A percentile compares a stretch with the other conserved stretches of the same genome.
These are phyloP conservation scores for Talaromyces atroroseus DNA, from an alignment of 2,329 filamentous ascomycete species.

Conservation along the genomic window DNA sequence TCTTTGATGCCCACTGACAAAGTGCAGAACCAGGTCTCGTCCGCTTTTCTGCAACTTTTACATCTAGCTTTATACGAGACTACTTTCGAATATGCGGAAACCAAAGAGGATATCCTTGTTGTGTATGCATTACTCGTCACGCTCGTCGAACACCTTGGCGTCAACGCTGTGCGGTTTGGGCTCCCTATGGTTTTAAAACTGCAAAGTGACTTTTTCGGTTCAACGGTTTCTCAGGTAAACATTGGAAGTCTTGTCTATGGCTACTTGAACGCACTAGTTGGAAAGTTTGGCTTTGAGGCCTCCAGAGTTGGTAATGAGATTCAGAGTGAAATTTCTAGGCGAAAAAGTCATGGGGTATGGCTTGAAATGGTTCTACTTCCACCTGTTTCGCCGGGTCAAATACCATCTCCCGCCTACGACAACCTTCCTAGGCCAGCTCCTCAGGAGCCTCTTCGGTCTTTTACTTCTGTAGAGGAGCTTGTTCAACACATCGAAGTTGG, in stretches of 20 bases:
- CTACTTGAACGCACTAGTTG: slow-evolving; percentile 75
- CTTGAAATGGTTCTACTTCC: slow-evolving; percentile 68
- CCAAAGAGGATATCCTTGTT: slow-evolving; percentile 68
- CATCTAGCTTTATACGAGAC: slow-evolving; percentile 89
- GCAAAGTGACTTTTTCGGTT: slow-evolving; percentile 45
- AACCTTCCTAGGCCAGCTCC: slow-evolving; percentile 43
- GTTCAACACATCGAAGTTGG: slow-evolving; percentile 68
- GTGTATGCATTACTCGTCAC: slow-evolving; percentile 71
- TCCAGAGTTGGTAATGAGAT: slow-evolving; percentile 65
- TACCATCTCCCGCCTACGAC: slow-evolving; percentile 43
- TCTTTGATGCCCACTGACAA: slow-evolving; percentile 64
- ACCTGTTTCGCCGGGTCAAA: slow-evolving; percentile 56
- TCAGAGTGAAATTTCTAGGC: slow-evolving; percentile 67
- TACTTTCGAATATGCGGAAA: slow-evolving; percentile 65
- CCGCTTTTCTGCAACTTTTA: slow-evolving; percentile 73
- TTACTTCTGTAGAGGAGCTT: slow-evolving; percentile 66
- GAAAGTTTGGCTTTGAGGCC: slow-evolving; percentile 70
- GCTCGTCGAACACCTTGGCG: slow-evolving; percentile 69
- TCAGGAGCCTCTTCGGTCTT: slow-evolving; percentile 54
- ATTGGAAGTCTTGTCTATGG: slow-evolving; percentile 81
- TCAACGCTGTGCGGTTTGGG: slow-evolving; percentile 73
- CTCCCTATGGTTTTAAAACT: slow-evolving; percentile 84
- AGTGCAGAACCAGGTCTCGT: slow-evolving; percentile 47
- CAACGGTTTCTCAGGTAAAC: slow-evolving; percentile 65
- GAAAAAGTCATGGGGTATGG: slow-evolving; percentile 73